Base-by-base conservation (phyloP, 2,329 filamentous ascomycete species). In the Fusarium duplospermum region DNA sequence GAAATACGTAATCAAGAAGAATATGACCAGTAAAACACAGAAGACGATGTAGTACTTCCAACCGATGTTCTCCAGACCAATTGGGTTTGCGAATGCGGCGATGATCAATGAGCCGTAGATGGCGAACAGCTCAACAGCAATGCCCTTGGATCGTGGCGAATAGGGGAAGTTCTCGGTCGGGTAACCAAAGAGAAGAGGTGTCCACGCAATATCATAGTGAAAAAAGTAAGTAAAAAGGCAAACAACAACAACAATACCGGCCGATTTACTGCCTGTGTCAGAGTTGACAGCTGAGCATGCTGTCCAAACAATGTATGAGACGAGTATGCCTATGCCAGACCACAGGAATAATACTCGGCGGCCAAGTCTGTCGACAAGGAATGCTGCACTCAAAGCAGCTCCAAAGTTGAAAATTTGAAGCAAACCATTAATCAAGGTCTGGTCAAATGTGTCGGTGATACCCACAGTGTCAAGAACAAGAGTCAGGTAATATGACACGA, bases 141-240 rank as follows among this genome's bases (percentile, higher is more conserved):
- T 78, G 11, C 84, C 84, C 66, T 84, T 84, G 33, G 78, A 74
- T 56, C 83, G 80, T 3, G 84, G 71, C 18, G 77, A 76, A 64
- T 82, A 85, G 9, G 82, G 82, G 60, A 82, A 80, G 42, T 85
- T 83, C 63, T 86, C 84, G 13, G 80, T 80, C 0, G 81, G 81
- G 71, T 86, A 89, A 4, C 83, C 82, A 61, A 86, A 80, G 14
- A 87, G 81, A 5, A 88, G 79, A 65, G 85, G 85, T 4, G 86
- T 86, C 80, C 83, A 87, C 22, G 84, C 84, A 61, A 87, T 83
- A 47, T 84, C 80, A 75, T 88, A 84, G 68, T 83, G 80, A 58
- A 86, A 83, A 67, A 81, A 85, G 78, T 84, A 87, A 66, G 86
- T 80, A 74, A 85, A 89, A 27, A 89, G 83, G 72, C 84, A 84